Base-by-base conservation (phyloP, 2,329 filamentous ascomycete species). In the Scedosporium minutisporum region DNA sequence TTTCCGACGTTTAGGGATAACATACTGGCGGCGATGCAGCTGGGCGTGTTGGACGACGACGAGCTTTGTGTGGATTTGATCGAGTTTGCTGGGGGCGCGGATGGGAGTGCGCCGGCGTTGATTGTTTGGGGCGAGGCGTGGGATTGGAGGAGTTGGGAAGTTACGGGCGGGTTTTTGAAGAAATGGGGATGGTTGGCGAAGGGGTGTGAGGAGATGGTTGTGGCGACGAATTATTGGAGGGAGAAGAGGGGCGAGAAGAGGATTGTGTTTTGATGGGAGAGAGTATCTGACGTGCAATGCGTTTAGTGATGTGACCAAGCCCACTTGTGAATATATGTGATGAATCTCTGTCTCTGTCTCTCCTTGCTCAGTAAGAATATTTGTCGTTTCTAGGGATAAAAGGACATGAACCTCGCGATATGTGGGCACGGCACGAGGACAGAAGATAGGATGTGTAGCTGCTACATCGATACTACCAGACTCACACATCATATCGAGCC, bases 101-200 rank as follows among this genome's bases (percentile, higher is more conserved):
- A 57, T 38, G 25, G 58, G 48, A 14, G 66, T 66, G 59, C 68
- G 72, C 18, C 73, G 70, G 1, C 59, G 25, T 51, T 82, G 1
- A 70, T 82, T 10, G 75, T 82, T 2, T 82, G 80, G 80, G 77
- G 78, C 1, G 76, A 79, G 6, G 73, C 80, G 1, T 79, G 73
- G 73, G 73, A 81, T 62, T 64, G 72, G 3, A 63, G 65, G 0
- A 77, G 73, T 10, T 83, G 80, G 80, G 80, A 83, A 65, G 69
- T 77, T 1, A 80, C 74, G 0, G 72, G 74, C n/a, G 59, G 63
- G 0, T 82, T 83, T 64, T 65, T 77, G 10, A 68, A 69, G 38
- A 81, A 79, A 64, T 83, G 78, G 77, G 69, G 65, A 2, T 72
- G 71, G 67, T 61, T 77, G 29, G 46, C 78, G 0, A 65, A 64